These are phyloP conservation scores for Jacaranda copaia DNA, from an alignment of 257 asterid species.

Conservation along the genomic window DNA sequence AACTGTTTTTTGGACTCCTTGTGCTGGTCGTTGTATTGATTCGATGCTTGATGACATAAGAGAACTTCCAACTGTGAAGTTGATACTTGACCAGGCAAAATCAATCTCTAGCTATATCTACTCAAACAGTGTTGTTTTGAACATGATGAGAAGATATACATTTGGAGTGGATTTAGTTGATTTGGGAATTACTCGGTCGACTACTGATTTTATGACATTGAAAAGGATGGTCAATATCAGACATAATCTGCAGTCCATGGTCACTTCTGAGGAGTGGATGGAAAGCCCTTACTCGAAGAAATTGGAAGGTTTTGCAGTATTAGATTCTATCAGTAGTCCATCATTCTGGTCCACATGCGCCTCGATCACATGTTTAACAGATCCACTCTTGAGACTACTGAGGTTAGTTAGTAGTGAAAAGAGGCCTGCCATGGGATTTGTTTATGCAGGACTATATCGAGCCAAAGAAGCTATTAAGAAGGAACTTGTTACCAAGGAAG, in stretches of 20 bases:
- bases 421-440: slow-evolving; percentile 85
- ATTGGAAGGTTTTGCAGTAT: slow-evolving; percentile 60
- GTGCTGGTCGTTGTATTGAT: slow-evolving; percentile 80
- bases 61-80: slow-evolving; percentile 61
- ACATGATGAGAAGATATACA: slow-evolving; percentile 83
- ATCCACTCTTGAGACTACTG: slow-evolving; percentile 75
- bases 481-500: slow-evolving; percentile 67
- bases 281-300: slow-evolving; percentile 77
- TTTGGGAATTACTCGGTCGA: slow-evolving; percentile 60
- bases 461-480: slow-evolving; percentile 90
- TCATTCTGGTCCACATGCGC: slow-evolving; percentile 81
- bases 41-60: slow-evolving; percentile 80
- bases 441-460: slow-evolving; percentile 83
- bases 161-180: slow-evolving; percentile 86
- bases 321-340: slow-evolving; percentile 57
- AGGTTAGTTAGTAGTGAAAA: slow-evolving; percentile 80
- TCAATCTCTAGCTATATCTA: slow-evolving; percentile 76
- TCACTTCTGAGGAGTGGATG: slow-evolving; percentile 92
- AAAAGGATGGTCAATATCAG: slow-evolving; percentile 73
- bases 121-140: slow-evolving; percentile 58
- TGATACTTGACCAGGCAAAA: slow-evolving; percentile 78
- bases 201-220: slow-evolving; percentile 77
- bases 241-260: slow-evolving; percentile 82
- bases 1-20: slow-evolving; percentile 86
- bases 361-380: slow-evolving; percentile 56